These are phyloP conservation scores for Aureoboletus auriporus DNA, from an alignment of 768 basidiomycete genomes.

Conservation along the genomic window DNA sequence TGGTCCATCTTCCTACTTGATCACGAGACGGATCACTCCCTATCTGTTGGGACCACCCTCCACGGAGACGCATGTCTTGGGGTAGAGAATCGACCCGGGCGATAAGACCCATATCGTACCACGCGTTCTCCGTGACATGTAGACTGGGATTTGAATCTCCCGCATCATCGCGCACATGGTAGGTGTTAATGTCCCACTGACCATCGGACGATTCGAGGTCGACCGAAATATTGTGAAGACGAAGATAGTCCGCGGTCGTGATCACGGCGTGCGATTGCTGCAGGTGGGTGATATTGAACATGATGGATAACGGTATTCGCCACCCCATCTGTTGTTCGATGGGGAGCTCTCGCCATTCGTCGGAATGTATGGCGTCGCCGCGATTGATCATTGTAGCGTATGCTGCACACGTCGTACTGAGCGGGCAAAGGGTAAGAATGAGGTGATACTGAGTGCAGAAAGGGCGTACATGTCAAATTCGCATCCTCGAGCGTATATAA, in stretches of 20 bases:
- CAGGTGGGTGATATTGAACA: constrained; percentile 43
- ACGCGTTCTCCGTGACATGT: constrained; percentile 33
- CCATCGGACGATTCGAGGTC: constrained; percentile 36
- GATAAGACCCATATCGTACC: constrained; percentile 33
- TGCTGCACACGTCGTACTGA: constrained; percentile 36
- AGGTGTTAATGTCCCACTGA: constrained; percentile 33
- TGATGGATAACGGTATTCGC: constrained; percentile 32
- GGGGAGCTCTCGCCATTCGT: constrained; percentile 40
- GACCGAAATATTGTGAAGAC: constrained; percentile 34
- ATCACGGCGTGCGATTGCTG: constrained; percentile 35
- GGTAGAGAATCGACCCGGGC: constrained; percentile 37
- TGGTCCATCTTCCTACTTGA: constrained; percentile 20
- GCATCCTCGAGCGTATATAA: constrained; percentile 45
- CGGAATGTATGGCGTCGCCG: constrained; percentile 34
- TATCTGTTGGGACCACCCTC: constrained; percentile 18
- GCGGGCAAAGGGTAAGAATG: neutral
- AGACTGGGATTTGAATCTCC: constrained; percentile 22
- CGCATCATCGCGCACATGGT: constrained; percentile 24
- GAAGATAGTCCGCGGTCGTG: constrained; percentile 40
- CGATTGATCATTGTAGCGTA: constrained; percentile 45
- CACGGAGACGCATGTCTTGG: constrained; percentile 29
- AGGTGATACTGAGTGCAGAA: constrained; percentile 20
- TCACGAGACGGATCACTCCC: constrained; percentile 13
- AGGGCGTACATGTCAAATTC: constrained; percentile 31
- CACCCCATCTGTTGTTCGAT: constrained; percentile 35